Conservation (phyloP, 2,329 filamentous ascomycete species). For the Ophiocordyceps unilateralis region DNA sequence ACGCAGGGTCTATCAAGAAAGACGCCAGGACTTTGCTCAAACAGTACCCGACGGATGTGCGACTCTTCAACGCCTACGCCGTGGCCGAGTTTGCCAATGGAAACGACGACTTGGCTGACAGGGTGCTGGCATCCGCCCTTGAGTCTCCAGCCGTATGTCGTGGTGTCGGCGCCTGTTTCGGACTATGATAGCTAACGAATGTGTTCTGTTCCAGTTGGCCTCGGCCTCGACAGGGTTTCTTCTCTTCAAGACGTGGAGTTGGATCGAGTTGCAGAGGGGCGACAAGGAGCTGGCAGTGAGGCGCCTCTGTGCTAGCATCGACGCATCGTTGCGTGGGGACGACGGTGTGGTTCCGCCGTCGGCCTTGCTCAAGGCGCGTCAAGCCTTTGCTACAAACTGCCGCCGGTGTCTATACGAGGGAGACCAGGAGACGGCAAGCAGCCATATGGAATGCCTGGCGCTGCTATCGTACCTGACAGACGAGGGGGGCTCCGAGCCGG, state of each 20-base stretch:
- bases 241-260: constrained; percentile 47
- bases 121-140: constrained; percentile 51
- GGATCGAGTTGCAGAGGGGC: constrained; percentile 39
- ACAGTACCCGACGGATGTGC: constrained; percentile 40
- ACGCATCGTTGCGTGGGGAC: constrained; percentile 9
- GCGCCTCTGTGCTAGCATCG: constrained; percentile 22
- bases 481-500: constrained; percentile 22
- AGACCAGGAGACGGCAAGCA: constrained; percentile 27
- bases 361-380: constrained; percentile 32
- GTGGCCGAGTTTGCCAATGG: constrained; percentile 47
- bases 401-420: constrained; percentile 38
- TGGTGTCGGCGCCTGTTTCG: background rate
- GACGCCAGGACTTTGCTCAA: constrained; percentile 60
- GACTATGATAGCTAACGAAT: constrained; percentile 1
- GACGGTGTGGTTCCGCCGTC: constrained; percentile 12
- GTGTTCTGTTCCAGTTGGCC: constrained; percentile 5
- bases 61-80: constrained; percentile 66
- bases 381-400: constrained; percentile 33
- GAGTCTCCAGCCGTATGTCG: constrained; percentile 14
- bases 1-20: constrained; percentile 43
- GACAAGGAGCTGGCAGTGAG: constrained; percentile 16
- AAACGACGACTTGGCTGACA: constrained; percentile 38
- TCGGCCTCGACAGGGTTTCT: constrained; percentile 11
- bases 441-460: constrained; percentile 43
- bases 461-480: constrained; percentile 50